Conservation (phyloP, 805 yeast species). For the Debaryomyces hansenii region DNA sequence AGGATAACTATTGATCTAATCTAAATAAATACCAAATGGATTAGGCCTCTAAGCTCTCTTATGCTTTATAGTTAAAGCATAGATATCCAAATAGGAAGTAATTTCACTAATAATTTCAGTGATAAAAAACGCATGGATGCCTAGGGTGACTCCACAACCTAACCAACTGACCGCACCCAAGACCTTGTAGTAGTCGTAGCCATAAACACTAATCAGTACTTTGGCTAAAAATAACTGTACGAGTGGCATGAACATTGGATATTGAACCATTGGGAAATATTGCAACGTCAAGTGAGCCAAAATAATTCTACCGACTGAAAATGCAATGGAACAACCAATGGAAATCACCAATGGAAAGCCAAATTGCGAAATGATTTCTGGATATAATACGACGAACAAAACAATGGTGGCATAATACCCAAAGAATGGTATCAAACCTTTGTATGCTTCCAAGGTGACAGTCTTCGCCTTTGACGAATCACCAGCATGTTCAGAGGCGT, state of each 20-base stretch:
- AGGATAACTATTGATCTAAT: too few species aligned
- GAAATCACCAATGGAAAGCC: slow-evolving; percentile 63
- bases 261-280: slow-evolving; percentile 68
- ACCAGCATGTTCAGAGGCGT: slow-evolving; percentile 29
- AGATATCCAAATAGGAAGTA: slow-evolving; percentile 78
- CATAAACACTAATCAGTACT: slow-evolving; percentile 35
- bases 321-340: slow-evolving; percentile 76
- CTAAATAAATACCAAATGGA: too few species aligned
- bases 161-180: slow-evolving; percentile 58
- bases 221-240: slow-evolving; percentile 42
- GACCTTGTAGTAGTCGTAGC: slow-evolving; percentile 40
- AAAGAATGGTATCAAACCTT: slow-evolving; percentile 69
- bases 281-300: slow-evolving; percentile 82
- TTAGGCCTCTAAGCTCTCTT: slow-evolving; percentile 45
- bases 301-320: slow-evolving; percentile 88
- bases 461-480: slow-evolving; percentile 24
- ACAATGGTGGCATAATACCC: slow-evolving; percentile 51
- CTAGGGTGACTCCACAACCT: slow-evolving; percentile 66
- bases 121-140: slow-evolving; percentile 70
- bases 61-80: slow-evolving; percentile 81
- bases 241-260: slow-evolving; percentile 68
- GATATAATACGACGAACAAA: slow-evolving; percentile 48
- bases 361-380: slow-evolving; percentile 46
- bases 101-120: slow-evolving; percentile 78
- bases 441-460: slow-evolving; percentile 42